Evolutionary conservation across 768 basidiomycete species (phyloP), one percentile per base, ranked within the genome.

Genomic region (Termitomyces sp.): DNA sequence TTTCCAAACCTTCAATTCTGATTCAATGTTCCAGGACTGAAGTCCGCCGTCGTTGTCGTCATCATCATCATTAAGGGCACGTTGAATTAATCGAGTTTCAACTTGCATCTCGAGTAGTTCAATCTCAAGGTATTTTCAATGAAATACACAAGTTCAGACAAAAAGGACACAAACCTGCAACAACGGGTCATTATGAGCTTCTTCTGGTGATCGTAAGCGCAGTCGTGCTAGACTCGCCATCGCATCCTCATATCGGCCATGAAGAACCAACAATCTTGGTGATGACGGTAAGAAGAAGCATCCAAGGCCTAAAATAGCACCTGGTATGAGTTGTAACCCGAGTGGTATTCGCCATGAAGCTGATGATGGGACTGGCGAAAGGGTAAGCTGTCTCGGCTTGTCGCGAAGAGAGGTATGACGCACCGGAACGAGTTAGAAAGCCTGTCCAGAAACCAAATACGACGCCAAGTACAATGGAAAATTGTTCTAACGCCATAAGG

Each of bases 381-480:
- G 13, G 44, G 11, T 44, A 8, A 53, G 22, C 30, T 16, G 6
- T 41, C 34, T 30, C 12, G 15, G 5, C 16, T 12, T 39, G 30
- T 22, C 36, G 27, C 22, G 31, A 16, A 52, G 22, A 54, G 42
- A 54, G 41, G 24, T 34, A 34, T 36, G 3, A 72, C 83, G 37
- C 65, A 89, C 88, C 66, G 22, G 79, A 69, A 15, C 91, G 83
- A 0, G 90, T 93, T 46, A 82, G 66, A 66, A 88, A 93, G 0
- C 91, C 91, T 4, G 82, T 80, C 91, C 91, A 93, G 65, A 93
- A 93, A 2, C 91, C 91, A 15, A 89, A 72, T 0, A 93, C 89
- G 6, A 91, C 90, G 3, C 91, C 91, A 0, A 88, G 72, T 15
- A 93, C 90, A 52, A 93, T 93, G 20, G 87, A 83, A 45, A 91